Evolutionary conservation across 805 yeast genomes (phyloP).

Genomic region (Lipomyces lipofer): DNA sequence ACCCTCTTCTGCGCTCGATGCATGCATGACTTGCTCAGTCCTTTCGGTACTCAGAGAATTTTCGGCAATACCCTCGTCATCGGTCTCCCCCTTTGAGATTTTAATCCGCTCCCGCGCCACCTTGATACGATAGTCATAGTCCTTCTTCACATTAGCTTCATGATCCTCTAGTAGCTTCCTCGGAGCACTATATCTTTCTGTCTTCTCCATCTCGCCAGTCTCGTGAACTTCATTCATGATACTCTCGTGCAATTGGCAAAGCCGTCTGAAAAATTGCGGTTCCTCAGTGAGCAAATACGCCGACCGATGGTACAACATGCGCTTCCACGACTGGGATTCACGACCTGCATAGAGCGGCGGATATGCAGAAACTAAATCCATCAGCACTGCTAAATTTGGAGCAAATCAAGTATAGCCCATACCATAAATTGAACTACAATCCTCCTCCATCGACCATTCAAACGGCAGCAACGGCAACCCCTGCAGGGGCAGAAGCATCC

Average conservation of each 20-base stretch:
- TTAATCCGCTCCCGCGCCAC: background rate
- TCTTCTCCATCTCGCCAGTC: background rate
- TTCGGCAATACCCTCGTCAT: too few relatives aligned
- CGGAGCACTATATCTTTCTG: background rate
- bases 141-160: background rate
- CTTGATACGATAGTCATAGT: background rate
- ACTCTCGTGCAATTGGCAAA: background rate
- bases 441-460: too few relatives aligned
- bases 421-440: too few relatives aligned
- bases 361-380: constrained; percentile 4
- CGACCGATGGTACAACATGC: constrained; percentile 2
- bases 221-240: background rate
- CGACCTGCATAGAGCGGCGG: constrained; percentile 5
- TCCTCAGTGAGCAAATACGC: background rate
- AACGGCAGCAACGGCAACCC: too few relatives aligned
- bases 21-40: too few relatives aligned
- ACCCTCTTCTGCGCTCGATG: too few relatives aligned
- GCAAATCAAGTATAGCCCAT: too few relatives aligned
- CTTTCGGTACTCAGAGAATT: too few relatives aligned
- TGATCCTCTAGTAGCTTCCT: background rate
- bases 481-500: background rate
- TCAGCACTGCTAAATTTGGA: too few relatives aligned
- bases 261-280: background rate
- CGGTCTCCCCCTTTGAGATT: background rate
- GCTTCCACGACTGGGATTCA: constrained; percentile 3